Conservation (phyloP, 2,329 filamentous ascomycete genomes). For the Alternaria triticina region DNA sequence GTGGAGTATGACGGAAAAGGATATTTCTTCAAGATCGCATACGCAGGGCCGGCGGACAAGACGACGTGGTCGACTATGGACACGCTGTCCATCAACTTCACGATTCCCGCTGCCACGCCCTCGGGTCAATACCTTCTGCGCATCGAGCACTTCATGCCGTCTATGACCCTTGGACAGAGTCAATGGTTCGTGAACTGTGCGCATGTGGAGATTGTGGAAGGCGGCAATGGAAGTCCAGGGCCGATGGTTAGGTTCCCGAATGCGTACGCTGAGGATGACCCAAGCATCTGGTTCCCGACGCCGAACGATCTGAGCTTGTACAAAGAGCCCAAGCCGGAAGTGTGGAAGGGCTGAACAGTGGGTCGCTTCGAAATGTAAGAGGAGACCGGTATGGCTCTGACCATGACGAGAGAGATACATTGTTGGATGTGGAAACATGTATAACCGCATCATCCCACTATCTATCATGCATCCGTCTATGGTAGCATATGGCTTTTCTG, state of each 20-base stretch:
- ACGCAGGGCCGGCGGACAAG: not conserved
- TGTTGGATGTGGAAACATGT: not conserved
- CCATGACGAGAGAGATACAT: not conserved
- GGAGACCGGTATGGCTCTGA: too few species aligned
- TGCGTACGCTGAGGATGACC: not conserved
- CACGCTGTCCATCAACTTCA: not conserved
- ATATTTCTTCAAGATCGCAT: not conserved
- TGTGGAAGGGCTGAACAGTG: not conserved
- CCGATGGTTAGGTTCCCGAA: not conserved
- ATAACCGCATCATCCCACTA: too few species aligned
- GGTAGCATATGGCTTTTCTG: too few species aligned
- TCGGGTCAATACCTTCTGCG: not conserved
- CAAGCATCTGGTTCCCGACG: not conserved
- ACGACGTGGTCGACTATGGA: not conserved
- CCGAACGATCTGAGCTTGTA: not conserved
- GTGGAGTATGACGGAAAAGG: not conserved
- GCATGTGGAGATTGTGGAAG: not conserved
- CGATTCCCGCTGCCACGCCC: not conserved
- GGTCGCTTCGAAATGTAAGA: fast-evolving
- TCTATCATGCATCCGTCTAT: too few species aligned
- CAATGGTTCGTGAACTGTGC: not conserved
- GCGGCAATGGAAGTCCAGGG: not conserved
- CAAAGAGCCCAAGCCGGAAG: not conserved
- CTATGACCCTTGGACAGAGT: not conserved
- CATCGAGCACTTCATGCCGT: not conserved